Evolutionary conservation across 2,329 filamentous ascomycete species (phyloP).

Genomic region (Verticillium albo-atrum): DNA sequence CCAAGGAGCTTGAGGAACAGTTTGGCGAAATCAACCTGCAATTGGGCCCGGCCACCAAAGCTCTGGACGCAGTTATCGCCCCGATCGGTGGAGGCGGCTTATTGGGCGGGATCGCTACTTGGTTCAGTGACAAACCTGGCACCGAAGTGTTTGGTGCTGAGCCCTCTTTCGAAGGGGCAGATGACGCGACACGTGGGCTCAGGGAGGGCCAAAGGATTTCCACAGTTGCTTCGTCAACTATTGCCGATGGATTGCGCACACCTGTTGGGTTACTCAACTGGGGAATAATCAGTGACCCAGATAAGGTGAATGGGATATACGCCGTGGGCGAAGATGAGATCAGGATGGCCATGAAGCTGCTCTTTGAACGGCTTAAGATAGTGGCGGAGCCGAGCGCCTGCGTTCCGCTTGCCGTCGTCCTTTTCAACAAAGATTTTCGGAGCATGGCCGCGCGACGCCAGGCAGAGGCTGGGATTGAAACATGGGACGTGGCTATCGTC

Average conservation of each 20-base stretch:
- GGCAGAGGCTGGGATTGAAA: neutral
- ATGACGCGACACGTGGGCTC: slow-evolving; percentile 56
- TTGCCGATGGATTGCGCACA: slow-evolving; percentile 61
- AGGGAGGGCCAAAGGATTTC: slow-evolving; percentile 42
- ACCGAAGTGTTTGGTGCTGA: slow-evolving; percentile 58
- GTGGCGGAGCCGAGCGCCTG: slow-evolving; percentile 61
- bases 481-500: neutral
- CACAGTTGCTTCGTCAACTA: slow-evolving; percentile 55
- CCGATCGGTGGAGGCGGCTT: slow-evolving; percentile 62
- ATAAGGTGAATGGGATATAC: slow-evolving; percentile 52
- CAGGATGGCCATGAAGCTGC: slow-evolving; percentile 52
- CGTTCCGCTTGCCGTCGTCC: slow-evolving; percentile 54
- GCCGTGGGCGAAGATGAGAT: slow-evolving; percentile 61
- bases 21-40: slow-evolving; percentile 35
- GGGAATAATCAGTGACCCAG: slow-evolving; percentile 49
- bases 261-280: slow-evolving; percentile 57
- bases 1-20: slow-evolving; percentile 48
- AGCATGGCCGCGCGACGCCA: slow-evolving; percentile 28
- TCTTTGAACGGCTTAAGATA: slow-evolving; percentile 61
- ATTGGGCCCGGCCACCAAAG: slow-evolving; percentile 20
- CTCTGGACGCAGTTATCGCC: too few species aligned
- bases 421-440: slow-evolving; percentile 60
- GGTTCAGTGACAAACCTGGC: slow-evolving; percentile 39
- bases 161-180: slow-evolving; percentile 56
- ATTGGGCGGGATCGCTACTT: slow-evolving; percentile 53